phyloP scores from a whole-genome alignment of 768 basidiomycete genomes.

The Pisolithus orientalis region DNA sequence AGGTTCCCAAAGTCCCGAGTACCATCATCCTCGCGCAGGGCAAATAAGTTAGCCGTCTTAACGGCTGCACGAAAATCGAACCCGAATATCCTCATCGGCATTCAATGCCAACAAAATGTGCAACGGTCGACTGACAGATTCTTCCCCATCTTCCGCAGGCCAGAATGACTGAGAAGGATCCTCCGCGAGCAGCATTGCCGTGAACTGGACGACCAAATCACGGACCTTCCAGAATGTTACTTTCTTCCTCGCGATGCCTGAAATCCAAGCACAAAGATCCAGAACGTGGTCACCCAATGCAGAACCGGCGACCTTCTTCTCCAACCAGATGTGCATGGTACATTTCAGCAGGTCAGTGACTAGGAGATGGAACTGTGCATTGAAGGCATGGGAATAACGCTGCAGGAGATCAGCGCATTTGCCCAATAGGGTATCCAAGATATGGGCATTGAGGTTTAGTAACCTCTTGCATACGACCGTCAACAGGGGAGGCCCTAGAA shows the following conservation, averaged over 20 bases:
- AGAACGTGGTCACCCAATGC: slow-evolving; percentile 41
- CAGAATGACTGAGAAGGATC: slow-evolving; percentile 53
- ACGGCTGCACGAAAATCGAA: slow-evolving; percentile 71
- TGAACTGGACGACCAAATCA: slow-evolving; percentile 55
- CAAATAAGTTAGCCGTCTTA: slow-evolving; percentile 53
- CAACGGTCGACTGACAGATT: slow-evolving; percentile 33
- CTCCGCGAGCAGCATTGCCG: slow-evolving; percentile 54
- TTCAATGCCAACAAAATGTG: slow-evolving; percentile 46
- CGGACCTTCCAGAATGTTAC: slow-evolving; percentile 63
- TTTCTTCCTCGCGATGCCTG: slow-evolving; percentile 31
- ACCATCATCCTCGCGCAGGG: slow-evolving; percentile 30
- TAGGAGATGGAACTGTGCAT: slow-evolving; percentile 46
- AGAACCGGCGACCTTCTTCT: slow-evolving; percentile 19
- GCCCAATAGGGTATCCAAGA: slow-evolving; percentile 48
- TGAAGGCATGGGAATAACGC: slow-evolving; percentile 49
- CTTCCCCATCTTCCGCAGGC: slow-evolving; percentile 27
- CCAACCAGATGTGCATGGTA: slow-evolving; percentile 56
- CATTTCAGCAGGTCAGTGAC: slow-evolving; percentile 58
- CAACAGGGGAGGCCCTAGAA: slow-evolving; percentile 53
- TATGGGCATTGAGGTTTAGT: slow-evolving; percentile 45
- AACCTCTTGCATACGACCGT: slow-evolving; percentile 47
- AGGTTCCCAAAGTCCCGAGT: slow-evolving; percentile 18
- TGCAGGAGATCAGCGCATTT: slow-evolving; percentile 46
- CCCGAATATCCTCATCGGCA: slow-evolving; percentile 73
- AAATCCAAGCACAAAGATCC: slow-evolving; percentile 50